A percentile compares a stretch with the other conserved stretches of the same genome.
These are phyloP conservation scores for Hysterangium stoloniferum DNA, from an alignment of 768 basidiomycete species.

Conservation along the genomic window DNA sequence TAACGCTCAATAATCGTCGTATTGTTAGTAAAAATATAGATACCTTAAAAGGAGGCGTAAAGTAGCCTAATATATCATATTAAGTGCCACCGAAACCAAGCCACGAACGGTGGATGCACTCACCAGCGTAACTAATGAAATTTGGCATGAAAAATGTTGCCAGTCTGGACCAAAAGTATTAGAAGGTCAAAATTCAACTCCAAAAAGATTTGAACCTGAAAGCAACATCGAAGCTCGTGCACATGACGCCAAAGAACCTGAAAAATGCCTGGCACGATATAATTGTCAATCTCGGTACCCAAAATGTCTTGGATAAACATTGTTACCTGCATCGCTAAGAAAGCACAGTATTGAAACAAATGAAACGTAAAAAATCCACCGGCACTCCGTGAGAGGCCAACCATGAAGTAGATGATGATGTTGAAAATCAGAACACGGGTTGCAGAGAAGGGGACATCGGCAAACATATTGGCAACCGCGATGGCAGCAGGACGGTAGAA, in stretches of 20 bases:
- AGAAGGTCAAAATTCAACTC: conserved; percentile 17
- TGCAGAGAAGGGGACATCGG: conserved; percentile 26
- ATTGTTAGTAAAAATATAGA: not conserved
- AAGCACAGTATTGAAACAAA: conserved; percentile 21
- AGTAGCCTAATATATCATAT: not conserved
- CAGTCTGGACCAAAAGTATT: too few species aligned
- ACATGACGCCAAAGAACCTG: conserved; percentile 27
- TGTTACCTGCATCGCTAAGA: conserved; percentile 54
- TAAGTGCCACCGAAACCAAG: not conserved
- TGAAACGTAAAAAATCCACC: conserved; percentile 34
- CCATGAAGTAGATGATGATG: conserved; percentile 36
- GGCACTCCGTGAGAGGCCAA: conserved; percentile 30
- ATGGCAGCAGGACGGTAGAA: conserved; percentile 35
- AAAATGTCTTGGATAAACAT: not conserved
- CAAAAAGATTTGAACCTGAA: conserved; percentile 28
- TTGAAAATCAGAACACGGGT: conserved; percentile 21
- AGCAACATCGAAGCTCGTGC: conserved; percentile 44
- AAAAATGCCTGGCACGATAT: not conserved
- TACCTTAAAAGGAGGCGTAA: conserved; percentile 3
- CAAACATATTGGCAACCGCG: conserved; percentile 31
- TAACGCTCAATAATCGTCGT: conserved; percentile 36
- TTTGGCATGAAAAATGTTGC: conserved; percentile 69
- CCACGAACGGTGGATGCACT: conserved; percentile 22
- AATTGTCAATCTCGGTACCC: not conserved
- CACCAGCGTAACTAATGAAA: conserved; percentile 65